Percentiles rank a stretch among this genome's conserved stretches.
Evolutionary conservation across 495 filamentous ascomycete genomes (phyloP).

Genomic region (Penicillium cosmopolitanum): DNA sequence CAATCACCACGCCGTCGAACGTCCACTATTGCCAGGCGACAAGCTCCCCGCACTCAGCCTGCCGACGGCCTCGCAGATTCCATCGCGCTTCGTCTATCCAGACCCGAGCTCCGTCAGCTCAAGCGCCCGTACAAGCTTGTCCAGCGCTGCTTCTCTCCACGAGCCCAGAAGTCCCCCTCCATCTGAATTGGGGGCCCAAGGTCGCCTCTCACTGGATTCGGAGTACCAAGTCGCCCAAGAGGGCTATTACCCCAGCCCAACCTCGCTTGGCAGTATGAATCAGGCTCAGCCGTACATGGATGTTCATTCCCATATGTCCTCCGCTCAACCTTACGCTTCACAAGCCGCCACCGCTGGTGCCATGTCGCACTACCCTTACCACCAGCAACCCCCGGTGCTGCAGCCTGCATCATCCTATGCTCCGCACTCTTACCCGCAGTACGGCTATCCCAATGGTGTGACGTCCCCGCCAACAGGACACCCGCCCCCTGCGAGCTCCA

Average conservation of each 20-base stretch:
- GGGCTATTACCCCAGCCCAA: slow-evolving; percentile 43
- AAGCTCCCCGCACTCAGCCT: slow-evolving; percentile 77
- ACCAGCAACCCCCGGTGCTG: slow-evolving; percentile 77
- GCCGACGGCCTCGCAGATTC: slow-evolving; percentile 62
- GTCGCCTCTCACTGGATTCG: slow-evolving; percentile 45
- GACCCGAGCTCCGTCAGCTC: slow-evolving; percentile 34
- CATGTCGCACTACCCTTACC: slow-evolving; percentile 70
- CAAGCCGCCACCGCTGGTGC: slow-evolving; percentile 79
- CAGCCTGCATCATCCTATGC: slow-evolving; percentile 81
- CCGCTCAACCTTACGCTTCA: slow-evolving; percentile 76
- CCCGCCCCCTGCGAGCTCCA: slow-evolving; percentile 69
- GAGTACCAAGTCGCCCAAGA: slow-evolving; percentile 41
- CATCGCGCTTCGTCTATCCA: slow-evolving; percentile 56
- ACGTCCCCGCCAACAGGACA: slow-evolving; percentile 72
- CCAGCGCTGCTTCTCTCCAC: slow-evolving; percentile 36
- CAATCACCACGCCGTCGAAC: slow-evolving; percentile 70
- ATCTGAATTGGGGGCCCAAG: slow-evolving; percentile 41
- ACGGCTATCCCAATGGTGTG: slow-evolving; percentile 74
- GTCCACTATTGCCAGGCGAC: slow-evolving; percentile 71
- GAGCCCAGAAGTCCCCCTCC: slow-evolving; percentile 42
- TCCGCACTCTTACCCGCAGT: slow-evolving; percentile 68
- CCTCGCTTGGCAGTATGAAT: slow-evolving; percentile 77
- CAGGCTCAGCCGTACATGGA: slow-evolving; percentile 82
- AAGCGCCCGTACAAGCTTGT: slow-evolving; percentile 45
- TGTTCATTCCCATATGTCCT: slow-evolving; percentile 81